phyloP scores from a whole-genome alignment of 345 rosid genomes.

The Brassica napus region DNA sequence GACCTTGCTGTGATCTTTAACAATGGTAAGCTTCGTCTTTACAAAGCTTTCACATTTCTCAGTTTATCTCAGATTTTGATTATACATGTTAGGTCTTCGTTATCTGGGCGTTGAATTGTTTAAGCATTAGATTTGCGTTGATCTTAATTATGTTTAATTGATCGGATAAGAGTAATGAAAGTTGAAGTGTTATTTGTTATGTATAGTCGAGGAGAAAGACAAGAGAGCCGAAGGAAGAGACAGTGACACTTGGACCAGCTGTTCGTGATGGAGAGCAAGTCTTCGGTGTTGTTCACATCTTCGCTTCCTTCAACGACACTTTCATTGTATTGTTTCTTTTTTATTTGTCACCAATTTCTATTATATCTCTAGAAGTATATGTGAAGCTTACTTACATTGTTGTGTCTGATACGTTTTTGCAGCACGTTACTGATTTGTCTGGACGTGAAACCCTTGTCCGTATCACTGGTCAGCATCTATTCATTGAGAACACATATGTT shows the following conservation, averaged over 20 bases:
- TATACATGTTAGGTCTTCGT: neutral
- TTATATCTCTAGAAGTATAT: neutral
- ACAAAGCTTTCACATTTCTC: neutral
- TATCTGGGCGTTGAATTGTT: neutral
- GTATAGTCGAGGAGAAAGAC: constrained; percentile 47
- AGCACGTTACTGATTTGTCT: constrained; percentile 92
- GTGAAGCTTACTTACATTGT: constrained; percentile 17
- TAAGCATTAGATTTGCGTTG: neutral
- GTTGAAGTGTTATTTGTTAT: neutral
- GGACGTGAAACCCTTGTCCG: constrained; percentile 94
- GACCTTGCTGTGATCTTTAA: neutral
- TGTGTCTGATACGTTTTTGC: constrained; percentile 8
- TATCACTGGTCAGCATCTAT: constrained; percentile 62
- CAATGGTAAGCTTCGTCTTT: constrained; percentile 27
- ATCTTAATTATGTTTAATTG: neutral
- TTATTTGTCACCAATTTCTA: too few relatives aligned
- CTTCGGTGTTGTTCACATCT: constrained; percentile 86
- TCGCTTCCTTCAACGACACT: constrained; percentile 90
- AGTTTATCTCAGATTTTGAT: neutral
- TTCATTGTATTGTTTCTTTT: constrained; percentile 60
- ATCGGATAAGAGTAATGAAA: neutral
- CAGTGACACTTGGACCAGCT: constrained; percentile 74
- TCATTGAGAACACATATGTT: neutral
- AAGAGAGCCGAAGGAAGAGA: constrained; percentile 90
- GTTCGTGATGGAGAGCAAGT: constrained; percentile 78